Base-by-base conservation (phyloP, 306 rosid genomes). In the Biancaea sappan region DNA sequence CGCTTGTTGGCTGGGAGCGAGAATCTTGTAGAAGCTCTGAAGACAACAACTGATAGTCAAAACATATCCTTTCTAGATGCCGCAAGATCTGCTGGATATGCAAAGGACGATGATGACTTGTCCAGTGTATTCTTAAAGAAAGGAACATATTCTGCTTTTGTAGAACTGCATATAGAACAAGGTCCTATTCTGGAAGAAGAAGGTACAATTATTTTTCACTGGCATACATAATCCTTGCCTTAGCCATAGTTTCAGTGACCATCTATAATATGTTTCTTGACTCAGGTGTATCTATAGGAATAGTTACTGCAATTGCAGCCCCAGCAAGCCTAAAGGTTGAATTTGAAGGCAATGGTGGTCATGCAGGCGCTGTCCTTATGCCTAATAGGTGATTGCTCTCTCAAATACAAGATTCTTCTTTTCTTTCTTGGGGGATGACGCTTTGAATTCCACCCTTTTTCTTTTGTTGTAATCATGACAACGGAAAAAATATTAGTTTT, bases 321-420 rank as follows among this genome's bases (percentile, higher is more conserved):
- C 97, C 97, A 6, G 98, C 98, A 65, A 92, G 97, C 75, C 83
- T 90, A 38, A 91, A 77, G 80, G 96, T 94, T 57, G 93, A 91
- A 52, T 91, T 94, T 82, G 95, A 91, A 86, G 97, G 97, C 72
- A 92, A 85, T 15, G 98, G 98, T 34, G 97, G 98, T 58, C 98
- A 94, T 80, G 98, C 96, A 0, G 96, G 98, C 37, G 95, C 96
- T 3, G 97, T 90, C 84, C 91, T 92, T 56, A 90, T 91, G 97
- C 97, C 96, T 80, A 81, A 85, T 64, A 88, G 98, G 98, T 94
- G 75, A 77, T 28, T 48, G 22, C 48, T 75, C 52, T 75, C 66
- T 67, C 64, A 69, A 46, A 29, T 29, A 48, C 5, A 1, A 60
- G 50, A 51, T 58, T 66, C 4, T 40, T 50, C 46, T 50, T 29